Base-by-base conservation (phyloP, 78 protist species). In the Guillardia theta region DNA sequence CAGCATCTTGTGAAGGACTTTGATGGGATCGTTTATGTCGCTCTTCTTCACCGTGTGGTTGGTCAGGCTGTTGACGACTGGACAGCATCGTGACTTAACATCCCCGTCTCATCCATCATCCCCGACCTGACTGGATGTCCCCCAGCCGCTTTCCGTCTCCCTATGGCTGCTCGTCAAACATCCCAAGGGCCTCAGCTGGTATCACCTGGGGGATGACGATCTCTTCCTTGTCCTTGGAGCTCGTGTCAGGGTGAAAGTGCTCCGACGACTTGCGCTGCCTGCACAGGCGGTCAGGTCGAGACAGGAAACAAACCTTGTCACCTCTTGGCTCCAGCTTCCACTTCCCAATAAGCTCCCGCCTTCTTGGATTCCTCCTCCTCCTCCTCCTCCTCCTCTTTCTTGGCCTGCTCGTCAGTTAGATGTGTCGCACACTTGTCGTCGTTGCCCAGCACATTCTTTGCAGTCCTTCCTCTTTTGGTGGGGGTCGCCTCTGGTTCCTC, bases 301-400 rank as follows among this genome's bases (percentile, higher is more conserved):
- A 58, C 27, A 6, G 1, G 27, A 27, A 27, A 27, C 1, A 9
- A 30, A 8, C 21, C 39, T 58, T 24, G 39, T 58, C 70, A 58
- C 70, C 70, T 24, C 27, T 58, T 58, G 70, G 70, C 70, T 58
- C 70, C 70, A 27, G 2, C 1, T 27, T 58, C 70, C 70, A 58
- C 70, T 3, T 58, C 27, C 70, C 70, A 58, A 30, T 58, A 58
- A 24, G 70, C 21, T 30, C 70, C 70, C 27, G 6, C 70, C 70
- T 58, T 30, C 70, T 58, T 58, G 27, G 21, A 24, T 19, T 50
- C 58, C 6, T 58, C 70, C 70, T 58, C 70, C 6, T 58, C 70
- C 70, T 58, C 70, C 27, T 58, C 70, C 70, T 58, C 70, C 70
- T 58, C 70, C 70, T 58, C 70, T n/a, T n/a, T n/a, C n/a, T n/a